Base-by-base conservation (phyloP, 2,329 filamentous ascomycete genomes). In the Pseudogymnoascus sp. region DNA sequence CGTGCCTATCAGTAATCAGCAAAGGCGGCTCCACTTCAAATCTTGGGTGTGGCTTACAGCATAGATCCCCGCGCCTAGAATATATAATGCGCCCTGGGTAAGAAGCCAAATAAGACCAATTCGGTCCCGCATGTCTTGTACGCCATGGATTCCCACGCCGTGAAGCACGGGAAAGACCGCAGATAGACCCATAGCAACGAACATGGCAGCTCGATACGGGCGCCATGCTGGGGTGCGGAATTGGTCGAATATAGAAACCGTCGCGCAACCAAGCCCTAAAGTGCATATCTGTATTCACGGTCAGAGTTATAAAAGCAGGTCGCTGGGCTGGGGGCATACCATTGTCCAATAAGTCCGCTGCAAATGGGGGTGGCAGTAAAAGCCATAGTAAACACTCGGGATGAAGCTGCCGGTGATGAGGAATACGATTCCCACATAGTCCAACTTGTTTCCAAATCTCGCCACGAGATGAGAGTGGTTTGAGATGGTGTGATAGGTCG, bases 371-470 rank as follows among this genome's bases (percentile, higher is more conserved):
- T 87, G 78, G 71, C 88, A 91, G 70, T 84, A 90, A 74, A 96
- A 91, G 3, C 89, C 92, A 75, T 96, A 96, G 75, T 91, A 95
- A 64, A 99, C 76, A 60, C 90, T 89, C 2, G 95, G 93, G 53
- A 98, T 85, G 72, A 93, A 96, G 73, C 89, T 93, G 6, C 95
- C 95, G 68, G 93, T 90, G 64, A 98, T 98, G 68, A 99, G 78
- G 59, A 88, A 85, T 31, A 98, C 90, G 69, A 99, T 99, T 6
- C 95, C 95, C 4, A 93, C 85, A 74, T 99, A 98, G 74, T 99
- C 95, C 63, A 98, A 78, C 75, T 96, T 91, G 74, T 98, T 98
- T 10, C 93, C 93, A 79, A 91, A 90, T 66, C 84, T 87, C 2
- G 89, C 87, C 12, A 97, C 90, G 1, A 77, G 76, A 38, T 86